Evolutionary conservation across 139 green algal genomes (phyloP), one percentile per base, ranked within the genome.

Genomic region (Chlorella sp.): DNA sequence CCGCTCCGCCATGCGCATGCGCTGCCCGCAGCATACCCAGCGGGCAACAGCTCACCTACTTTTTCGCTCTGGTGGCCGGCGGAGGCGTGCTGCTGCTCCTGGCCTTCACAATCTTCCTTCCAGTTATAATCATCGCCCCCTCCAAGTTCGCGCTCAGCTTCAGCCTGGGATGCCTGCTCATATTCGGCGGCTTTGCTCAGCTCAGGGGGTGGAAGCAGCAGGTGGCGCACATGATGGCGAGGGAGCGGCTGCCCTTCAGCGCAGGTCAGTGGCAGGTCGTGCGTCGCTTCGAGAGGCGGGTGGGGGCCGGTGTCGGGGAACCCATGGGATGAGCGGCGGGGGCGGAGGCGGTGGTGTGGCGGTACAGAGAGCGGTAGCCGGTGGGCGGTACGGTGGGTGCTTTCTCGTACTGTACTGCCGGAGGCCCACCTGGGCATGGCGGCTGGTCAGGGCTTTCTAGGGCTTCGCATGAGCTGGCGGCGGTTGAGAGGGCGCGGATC

Each of bases 121-220:
- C 95, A 0, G 77, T 97, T 29, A 88, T 97, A 63, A 90, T 96
- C 60, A 61, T 98, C 17, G 76, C 87, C 0, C 94, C 94, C n/a
- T 89, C 92, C 30, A 98, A 96, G 79, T 98, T 98, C 83, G 94
- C 94, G 2, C 75, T 97, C 14, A 92, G 77, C 70, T 98, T 98
- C 80, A 92, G 82, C 24, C 69, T 97, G 0, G 93, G 93, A 1
- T 97, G 90, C 35, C 70, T 88, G 0, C 71, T 90, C 30, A 78
- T 95, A 42, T 88, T 98, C 77, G 78, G 74, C 6, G 88, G 83
- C 1, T 91, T 98, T 70, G 82, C 90, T 27, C 82, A 85, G 33
- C 82, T 98, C 26, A 80, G 83, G 14, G 95, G 95, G 10, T 94
- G 85, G 82, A 87, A 89, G 62, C 42, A 77, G 51, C 93, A 98